Base-by-base conservation (phyloP, 371 early-diverging fungal species). In the Phascolomyces articulosus region DNA sequence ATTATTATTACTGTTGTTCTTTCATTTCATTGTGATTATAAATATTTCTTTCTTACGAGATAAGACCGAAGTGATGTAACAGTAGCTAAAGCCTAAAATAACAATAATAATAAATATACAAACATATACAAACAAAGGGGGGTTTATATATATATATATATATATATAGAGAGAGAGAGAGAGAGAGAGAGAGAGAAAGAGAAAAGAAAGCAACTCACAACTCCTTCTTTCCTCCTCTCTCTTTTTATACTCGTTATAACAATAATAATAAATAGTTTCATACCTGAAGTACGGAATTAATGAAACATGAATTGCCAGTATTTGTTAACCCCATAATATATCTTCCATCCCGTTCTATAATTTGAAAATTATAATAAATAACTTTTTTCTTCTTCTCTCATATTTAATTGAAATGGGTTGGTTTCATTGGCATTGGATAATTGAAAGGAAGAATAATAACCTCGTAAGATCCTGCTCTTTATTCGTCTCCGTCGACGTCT, bases 281-380 rank as follows among this genome's bases (percentile, higher is more conserved):
- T 18, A 89, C 92, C 84, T 96, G 96, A 21, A 95, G 72, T 1
- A 94, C 91, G 18, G 91, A 89, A 72, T 95, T 95, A 80, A 95
- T 83, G 70, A 95, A 96, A 72, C 96, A 96, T 16, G 95, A 90
- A 71, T 96, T 96, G 49, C 96, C 96, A 11, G 90, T 83, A 64
- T 96, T 96, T 62, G 87, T 85, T 40, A 96, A 82, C 0, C 96
- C 96, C 21, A 70, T 71, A 34, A 87, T 71, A 55, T 72, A 82
- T 47, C 67, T 66, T 8, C 73, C 82, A 67, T 82, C 82, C 26
- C 80, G 80, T 58, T 82, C 82, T 80, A 55, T 48, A 9, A 10
- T 15, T 29, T 13, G 6, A 29, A 11, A n/a, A 18, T 29, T 49
- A 21, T 0, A 49, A n/a, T n/a, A n/a, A n/a, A n/a, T n/a, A n/a